A percentile compares a stretch with the other conserved stretches of the same genome.
These are phyloP conservation scores for Tetrahymena thermophila DNA, from an alignment of 73 alveolate species.

Conservation along the genomic window DNA sequence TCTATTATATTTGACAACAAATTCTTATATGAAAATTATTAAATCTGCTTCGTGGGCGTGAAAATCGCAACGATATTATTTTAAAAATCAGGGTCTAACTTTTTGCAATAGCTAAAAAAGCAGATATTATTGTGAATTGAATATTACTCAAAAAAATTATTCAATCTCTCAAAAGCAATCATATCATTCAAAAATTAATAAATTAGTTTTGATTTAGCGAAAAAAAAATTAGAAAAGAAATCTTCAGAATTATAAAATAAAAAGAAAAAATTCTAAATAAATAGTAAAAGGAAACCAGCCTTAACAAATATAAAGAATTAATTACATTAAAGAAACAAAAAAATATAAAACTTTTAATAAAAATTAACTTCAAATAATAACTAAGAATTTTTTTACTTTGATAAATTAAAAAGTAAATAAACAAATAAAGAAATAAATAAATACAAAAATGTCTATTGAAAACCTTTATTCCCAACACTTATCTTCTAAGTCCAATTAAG, in stretches of 20 bases:
- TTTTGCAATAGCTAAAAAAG: no score
- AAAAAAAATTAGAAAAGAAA: not conserved
- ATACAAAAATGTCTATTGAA: not conserved
- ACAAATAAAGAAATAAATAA: not conserved
- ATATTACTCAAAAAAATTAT: not conserved
- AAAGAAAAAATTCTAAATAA: not conserved
- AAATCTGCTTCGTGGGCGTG: no score
- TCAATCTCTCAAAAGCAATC: not conserved
- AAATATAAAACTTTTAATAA: not conserved
- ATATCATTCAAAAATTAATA: not conserved
- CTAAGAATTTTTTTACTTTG: no score
- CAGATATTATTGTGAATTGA: no score
- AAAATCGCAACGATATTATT: not conserved
- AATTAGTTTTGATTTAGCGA: not conserved
- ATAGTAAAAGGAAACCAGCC: not conserved
- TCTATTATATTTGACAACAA: not conserved
- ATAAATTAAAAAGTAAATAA: no score
- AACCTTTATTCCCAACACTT: not conserved
- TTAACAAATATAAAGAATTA: not conserved
- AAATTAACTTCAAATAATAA: no score
- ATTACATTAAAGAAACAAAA: not conserved
- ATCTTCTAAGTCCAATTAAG: not conserved
- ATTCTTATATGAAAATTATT: not conserved
- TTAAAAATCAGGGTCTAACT: not conserved
- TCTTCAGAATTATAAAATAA: not conserved